Evolutionary conservation across 1,284 basidiomycete species (phyloP), one percentile per base, ranked within the genome.

Genomic region (Leccinum subspadiceum): DNA sequence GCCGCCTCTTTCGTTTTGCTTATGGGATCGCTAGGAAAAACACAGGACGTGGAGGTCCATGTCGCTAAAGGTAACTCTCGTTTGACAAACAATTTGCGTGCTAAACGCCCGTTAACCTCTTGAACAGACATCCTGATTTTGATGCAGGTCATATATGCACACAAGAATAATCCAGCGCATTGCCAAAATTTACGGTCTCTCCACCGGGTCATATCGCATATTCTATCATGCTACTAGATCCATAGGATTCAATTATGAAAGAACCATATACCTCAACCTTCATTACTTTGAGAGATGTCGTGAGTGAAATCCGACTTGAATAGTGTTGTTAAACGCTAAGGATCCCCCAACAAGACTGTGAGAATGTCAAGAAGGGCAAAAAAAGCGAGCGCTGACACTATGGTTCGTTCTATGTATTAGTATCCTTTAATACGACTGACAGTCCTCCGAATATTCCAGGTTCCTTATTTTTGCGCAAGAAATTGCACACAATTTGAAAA

Each of bases 361-460:
- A 73, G 1, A 81, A 89, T 53, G 89, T 93, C 17, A 72, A 75
- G 51, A 71, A 72, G 75, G 29, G 29, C 29, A 82, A 68, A 12
- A 82, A 49, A 76, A 77, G 15, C 81, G 86, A 46, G 92, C 94
- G 2, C 85, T 87, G 59, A 87, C 92, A 37, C 93, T 91, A n/a
- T 91, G 89, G 89, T 88, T 65, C 41, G 74, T 68, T 50, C 50
- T 17, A 39, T 58, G 10, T 31, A 4, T 31, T 31, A 31, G 31
- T 31, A 20, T 10, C 22, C 48, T 51, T 15, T 1, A 1, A 17
- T 15, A 55, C n/a, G 15, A 17, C 24, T 50, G 49, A 26, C 1
- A 29, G 5, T n/a, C 15, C 8, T 26, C 48, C 5, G 22, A 49
- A 26, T 17, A 5, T 50, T 29, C 3, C 4, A 50, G 49, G 49